Evolutionary conservation across 768 basidiomycete species (phyloP), one percentile per base, ranked within the genome.

Genomic region (Tricholoma flavovirens): DNA sequence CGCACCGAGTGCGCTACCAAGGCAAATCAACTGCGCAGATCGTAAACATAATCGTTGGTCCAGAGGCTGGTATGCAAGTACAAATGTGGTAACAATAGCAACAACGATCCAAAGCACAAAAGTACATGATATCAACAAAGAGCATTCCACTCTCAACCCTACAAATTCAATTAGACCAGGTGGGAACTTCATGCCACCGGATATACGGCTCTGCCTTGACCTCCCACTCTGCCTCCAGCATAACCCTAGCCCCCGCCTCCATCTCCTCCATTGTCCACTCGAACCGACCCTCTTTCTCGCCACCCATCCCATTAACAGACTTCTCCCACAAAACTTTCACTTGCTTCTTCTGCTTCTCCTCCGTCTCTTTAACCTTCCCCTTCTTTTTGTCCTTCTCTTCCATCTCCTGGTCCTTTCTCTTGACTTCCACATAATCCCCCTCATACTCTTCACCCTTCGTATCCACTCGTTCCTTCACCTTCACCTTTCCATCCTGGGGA

Each of bases 261-360:
- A 83, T 66, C 22, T 66, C 72, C 66, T 75, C 72, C 3, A 24
- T 29, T 55, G 67, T 69, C 82, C 83, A 86, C 64, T 83, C 81
- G 61, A 79, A 79, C 56, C 72, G 73, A 1, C 84, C 84, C 45
- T 83, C 77, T 68, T 79, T 79, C 68, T 78, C 75, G 1, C 77
- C 81, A 3, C 75, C 75, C 56, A 76, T 77, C 53, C 74, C 75
- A 61, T 77, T 74, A 1, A 70, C 70, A 6, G 66, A 58, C 45
- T 71, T 71, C 56, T 66, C 61, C 74, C 73, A 75, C 38, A 53
- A 59, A 30, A 76, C 71, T 51, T 62, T 72, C 22, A 69, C 51
- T n/a, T 63, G 67, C 15, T 58, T 55, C 14, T 38, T 50, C 55
- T 67, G 12, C 3, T 12, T 26, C n/a, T n/a, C n/a, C 45, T 46